These are phyloP conservation scores for Didymellaceae sp. DNA, from an alignment of 2,329 filamentous ascomycete genomes.

Conservation along the genomic window DNA sequence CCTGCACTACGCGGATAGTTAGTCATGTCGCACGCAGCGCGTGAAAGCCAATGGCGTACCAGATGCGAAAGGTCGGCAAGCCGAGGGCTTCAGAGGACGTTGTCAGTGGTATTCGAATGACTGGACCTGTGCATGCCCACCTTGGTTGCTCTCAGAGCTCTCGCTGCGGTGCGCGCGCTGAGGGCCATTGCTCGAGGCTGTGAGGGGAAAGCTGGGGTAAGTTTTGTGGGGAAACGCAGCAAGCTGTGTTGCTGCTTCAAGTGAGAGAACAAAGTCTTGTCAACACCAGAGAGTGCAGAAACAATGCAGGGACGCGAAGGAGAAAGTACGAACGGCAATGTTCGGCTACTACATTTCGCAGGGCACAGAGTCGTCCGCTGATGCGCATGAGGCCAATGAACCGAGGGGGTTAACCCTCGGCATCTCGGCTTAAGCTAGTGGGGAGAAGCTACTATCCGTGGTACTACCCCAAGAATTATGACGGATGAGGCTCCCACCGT, in stretches of 20 bases:
- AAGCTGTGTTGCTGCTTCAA: slow-evolving; percentile 22
- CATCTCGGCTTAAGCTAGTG: slow-evolving; percentile 29
- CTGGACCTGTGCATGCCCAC: slow-evolving; percentile 53
- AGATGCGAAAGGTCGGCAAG: slow-evolving; percentile 42
- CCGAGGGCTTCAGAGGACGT: slow-evolving; percentile 33
- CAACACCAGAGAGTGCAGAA: slow-evolving; percentile 7
- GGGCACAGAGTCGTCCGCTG: slow-evolving; percentile 16
- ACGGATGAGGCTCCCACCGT: not conserved
- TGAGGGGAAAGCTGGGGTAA: slow-evolving; percentile 39
- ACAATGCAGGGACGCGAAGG: slow-evolving; percentile 12
- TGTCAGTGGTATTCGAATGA: slow-evolving; percentile 21
- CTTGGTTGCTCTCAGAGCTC: slow-evolving; percentile 69
- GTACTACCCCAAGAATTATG: slow-evolving; percentile 1
- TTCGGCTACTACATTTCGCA: slow-evolving; percentile 38
- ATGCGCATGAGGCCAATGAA: slow-evolving; percentile 27
- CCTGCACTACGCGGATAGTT: slow-evolving; percentile 43
- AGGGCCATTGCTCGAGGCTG: slow-evolving; percentile 63
- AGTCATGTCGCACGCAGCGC: slow-evolving; percentile 11
- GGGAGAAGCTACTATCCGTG: slow-evolving; percentile 14
- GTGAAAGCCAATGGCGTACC: slow-evolving; percentile 42
- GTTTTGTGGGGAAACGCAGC: slow-evolving; percentile 29
- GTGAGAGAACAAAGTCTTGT: slow-evolving; percentile 9
- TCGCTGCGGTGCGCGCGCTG: slow-evolving; percentile 66
- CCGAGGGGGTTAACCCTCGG: slow-evolving; percentile 48
- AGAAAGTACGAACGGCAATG: slow-evolving; percentile 35